Evolutionary conservation across 139 green algal species (phyloP).

Genomic region (Diplosphaera chodatii): DNA sequence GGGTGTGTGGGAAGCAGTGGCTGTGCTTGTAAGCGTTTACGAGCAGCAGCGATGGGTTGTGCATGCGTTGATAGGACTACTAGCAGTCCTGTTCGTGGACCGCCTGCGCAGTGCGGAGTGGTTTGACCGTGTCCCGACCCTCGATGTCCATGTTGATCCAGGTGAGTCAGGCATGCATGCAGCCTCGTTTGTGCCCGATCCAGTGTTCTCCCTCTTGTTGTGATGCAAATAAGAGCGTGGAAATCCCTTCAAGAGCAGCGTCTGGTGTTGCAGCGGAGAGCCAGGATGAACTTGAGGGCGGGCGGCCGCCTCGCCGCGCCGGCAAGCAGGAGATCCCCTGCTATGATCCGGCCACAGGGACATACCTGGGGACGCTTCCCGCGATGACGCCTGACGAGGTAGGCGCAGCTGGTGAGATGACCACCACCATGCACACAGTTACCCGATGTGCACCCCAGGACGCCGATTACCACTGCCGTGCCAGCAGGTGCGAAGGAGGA

Average conservation of each 20-base stretch:
- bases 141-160: not conserved
- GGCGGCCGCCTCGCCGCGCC: not conserved
- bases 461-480: no score
- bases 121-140: not conserved
- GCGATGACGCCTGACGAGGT: conserved; percentile 70
- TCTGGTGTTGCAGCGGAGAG: not conserved
- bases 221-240: no score
- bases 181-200: no score
- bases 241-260: no score
- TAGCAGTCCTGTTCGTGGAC: not conserved
- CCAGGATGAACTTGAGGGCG: not conserved
- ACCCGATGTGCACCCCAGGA: no score
- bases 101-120: not conserved
- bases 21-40: not conserved
- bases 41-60: not conserved
- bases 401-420: no score
- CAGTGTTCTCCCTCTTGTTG: no score
- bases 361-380: conserved; percentile 72
- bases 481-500: conserved; percentile 15
- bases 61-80: not conserved
- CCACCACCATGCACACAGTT: no score
- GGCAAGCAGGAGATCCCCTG: conserved; percentile 58
- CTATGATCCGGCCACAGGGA: conserved; percentile 83
- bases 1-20: not conserved
- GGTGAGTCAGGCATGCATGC: no score